A percentile compares a stretch with the other conserved stretches of the same genome.
Evolutionary conservation across 352 stramenopile genomes (phyloP).

Genomic region (Ochromonadaceae sp.): DNA sequence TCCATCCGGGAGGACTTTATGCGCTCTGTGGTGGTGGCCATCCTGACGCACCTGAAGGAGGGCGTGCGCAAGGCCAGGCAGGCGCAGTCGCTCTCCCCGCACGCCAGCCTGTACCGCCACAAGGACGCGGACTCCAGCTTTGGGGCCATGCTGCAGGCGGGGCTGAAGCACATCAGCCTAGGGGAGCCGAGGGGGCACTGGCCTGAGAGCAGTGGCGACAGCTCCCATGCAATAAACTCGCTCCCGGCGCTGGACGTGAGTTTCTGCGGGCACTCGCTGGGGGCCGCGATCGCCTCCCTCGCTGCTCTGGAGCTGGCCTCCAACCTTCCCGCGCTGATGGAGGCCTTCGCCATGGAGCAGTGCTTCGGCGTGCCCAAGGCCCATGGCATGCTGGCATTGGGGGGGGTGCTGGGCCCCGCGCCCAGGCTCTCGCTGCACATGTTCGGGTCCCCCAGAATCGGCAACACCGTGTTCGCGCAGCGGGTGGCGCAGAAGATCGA

Average conservation of each 20-base stretch:
- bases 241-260: not conserved
- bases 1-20: slow-evolving; percentile 7
- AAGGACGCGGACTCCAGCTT: no score
- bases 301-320: not conserved
- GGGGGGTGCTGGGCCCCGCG: no score
- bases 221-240: not conserved
- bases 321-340: not conserved
- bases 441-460: not conserved
- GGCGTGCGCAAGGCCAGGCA: no score
- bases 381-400: not conserved
- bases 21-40: no score
- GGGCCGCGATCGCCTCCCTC: not conserved
- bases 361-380: not conserved
- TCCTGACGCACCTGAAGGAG: no score
- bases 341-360: not conserved
- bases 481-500: not conserved
- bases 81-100: not conserved
- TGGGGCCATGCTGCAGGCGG: no score
- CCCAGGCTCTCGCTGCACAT: not conserved
- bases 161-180: no score
- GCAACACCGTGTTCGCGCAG: not conserved
- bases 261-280: not conserved
- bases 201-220: not conserved
- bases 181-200: not conserved
- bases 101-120: no score